phyloP scores from a whole-genome alignment of 1,284 basidiomycete species.

The Boletus albobrunnescens region DNA sequence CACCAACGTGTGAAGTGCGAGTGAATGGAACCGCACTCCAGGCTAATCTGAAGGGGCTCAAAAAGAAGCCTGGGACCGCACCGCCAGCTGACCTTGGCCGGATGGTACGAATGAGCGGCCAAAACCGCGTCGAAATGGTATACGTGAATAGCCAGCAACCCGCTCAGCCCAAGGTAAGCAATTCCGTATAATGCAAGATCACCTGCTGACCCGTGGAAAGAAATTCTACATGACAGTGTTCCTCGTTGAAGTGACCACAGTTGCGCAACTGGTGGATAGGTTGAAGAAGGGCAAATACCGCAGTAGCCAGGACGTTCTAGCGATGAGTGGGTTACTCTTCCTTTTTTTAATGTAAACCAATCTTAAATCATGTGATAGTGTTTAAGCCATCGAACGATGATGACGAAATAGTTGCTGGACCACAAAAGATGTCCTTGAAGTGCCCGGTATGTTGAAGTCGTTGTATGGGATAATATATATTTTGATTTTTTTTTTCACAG shows the following conservation, averaged over 20 bases:
- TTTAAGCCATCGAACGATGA: constrained; percentile 58
- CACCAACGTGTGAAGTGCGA: constrained; percentile 85
- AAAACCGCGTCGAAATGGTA: constrained; percentile 78
- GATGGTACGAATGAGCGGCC: constrained; percentile 46
- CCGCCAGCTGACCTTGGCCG: constrained; percentile 84
- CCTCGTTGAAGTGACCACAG: constrained; percentile 71
- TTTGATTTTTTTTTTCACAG: constrained; percentile 38
- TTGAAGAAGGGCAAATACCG: constrained; percentile 65
- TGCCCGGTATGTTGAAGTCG: constrained; percentile 71
- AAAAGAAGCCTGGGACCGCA: constrained; percentile 95
- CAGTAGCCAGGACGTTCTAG: constrained; percentile 62
- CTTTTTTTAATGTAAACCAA: neutral
- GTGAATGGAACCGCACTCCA: constrained; percentile 69
- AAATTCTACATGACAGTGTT: constrained; percentile 84
- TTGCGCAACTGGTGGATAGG: constrained; percentile 62
- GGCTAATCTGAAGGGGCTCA: constrained; percentile 86
- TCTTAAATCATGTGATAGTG: constrained; percentile 46
- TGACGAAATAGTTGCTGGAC: constrained; percentile 84
- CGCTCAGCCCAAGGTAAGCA: constrained; percentile 58
- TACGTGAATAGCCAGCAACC: constrained; percentile 89
- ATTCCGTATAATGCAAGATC: neutral
- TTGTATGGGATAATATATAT: constrained; percentile 1
- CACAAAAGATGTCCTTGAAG: constrained; percentile 84
- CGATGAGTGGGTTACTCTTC: constrained; percentile 49
- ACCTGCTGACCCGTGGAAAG: constrained; percentile 55